A percentile compares a stretch with the other conserved stretches of the same genome.
Evolutionary conservation across 805 yeast species (phyloP).

Genomic region (Spencermartinsiella europaea): DNA sequence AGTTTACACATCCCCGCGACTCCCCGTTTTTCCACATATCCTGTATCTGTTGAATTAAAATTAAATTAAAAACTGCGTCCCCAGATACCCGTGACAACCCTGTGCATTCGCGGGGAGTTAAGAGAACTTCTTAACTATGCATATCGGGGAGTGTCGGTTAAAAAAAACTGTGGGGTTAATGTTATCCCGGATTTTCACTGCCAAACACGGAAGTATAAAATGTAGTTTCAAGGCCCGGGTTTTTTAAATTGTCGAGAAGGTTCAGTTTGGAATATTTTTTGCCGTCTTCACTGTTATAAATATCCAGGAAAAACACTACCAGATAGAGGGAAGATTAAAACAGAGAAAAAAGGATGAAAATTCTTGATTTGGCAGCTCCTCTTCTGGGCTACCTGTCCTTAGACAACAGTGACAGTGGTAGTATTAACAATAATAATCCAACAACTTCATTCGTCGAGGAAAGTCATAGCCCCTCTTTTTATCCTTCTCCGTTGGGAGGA

Average conservation of each 20-base stretch:
- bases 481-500: slow-evolving; percentile 23
- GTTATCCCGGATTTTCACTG: neutral
- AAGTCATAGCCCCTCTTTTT: slow-evolving; percentile 18
- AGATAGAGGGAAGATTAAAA: too few relatives aligned
- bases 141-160: neutral
- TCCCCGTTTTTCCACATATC: too few relatives aligned
- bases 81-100: too few relatives aligned
- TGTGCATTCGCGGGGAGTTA: too few relatives aligned
- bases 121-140: too few relatives aligned
- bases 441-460: slow-evolving; percentile 4
- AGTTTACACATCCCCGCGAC: too few relatives aligned
- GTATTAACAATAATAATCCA: too few relatives aligned
- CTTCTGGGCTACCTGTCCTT: neutral
- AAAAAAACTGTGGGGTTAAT: neutral
- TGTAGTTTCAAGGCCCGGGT: neutral
- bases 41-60: too few relatives aligned
- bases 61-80: too few relatives aligned
- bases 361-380: neutral
- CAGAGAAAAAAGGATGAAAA: neutral
- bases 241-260: too few relatives aligned
- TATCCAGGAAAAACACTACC: neutral
- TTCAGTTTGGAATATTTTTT: too few relatives aligned
- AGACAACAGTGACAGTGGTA: neutral
- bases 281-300: neutral
- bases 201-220: neutral